Percentiles rank a stretch among this genome's conserved stretches.
phyloP scores from a whole-genome alignment of 208 protist genomes.

The Endotrypanum monterogeii region DNA sequence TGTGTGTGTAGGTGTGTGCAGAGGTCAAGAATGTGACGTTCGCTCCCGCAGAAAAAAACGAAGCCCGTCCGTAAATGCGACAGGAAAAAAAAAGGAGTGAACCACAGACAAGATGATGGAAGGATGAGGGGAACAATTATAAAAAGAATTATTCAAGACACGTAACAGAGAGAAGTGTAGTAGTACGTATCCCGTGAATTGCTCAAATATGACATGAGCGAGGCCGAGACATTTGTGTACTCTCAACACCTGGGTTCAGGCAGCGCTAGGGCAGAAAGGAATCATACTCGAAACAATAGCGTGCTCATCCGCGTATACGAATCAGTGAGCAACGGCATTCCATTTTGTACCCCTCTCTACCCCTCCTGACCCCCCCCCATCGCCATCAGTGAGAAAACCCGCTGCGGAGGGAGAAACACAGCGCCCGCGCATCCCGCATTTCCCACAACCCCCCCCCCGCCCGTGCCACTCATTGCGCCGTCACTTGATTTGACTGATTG shows the following conservation, averaged over 20 bases:
- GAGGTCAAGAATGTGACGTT: neutral
- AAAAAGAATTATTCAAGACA: neutral
- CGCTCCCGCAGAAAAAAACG: neutral
- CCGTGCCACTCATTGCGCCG: neutral
- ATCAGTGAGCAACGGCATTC: neutral
- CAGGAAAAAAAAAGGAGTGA: neutral
- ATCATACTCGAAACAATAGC: neutral
- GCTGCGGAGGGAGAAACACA: neutral
- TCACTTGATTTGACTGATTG: neutral
- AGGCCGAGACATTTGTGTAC: neutral
- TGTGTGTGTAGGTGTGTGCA: too few species aligned
- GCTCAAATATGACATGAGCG: neutral
- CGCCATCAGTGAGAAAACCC: neutral
- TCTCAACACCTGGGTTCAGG: neutral
- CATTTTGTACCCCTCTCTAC: too few species aligned
- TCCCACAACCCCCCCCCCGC: neutral
- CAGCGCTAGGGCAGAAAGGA: too few species aligned
- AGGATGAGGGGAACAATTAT: neutral
- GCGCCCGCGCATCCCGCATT: neutral
- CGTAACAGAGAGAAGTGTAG: neutral
- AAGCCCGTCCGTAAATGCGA: neutral
- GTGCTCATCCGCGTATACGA: neutral
- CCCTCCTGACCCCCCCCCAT: neutral
- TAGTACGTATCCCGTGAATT: neutral
- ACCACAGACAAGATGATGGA: neutral